Evolutionary conservation across 345 rosid species (phyloP).

Genomic region (Bruguiera sexangula): DNA sequence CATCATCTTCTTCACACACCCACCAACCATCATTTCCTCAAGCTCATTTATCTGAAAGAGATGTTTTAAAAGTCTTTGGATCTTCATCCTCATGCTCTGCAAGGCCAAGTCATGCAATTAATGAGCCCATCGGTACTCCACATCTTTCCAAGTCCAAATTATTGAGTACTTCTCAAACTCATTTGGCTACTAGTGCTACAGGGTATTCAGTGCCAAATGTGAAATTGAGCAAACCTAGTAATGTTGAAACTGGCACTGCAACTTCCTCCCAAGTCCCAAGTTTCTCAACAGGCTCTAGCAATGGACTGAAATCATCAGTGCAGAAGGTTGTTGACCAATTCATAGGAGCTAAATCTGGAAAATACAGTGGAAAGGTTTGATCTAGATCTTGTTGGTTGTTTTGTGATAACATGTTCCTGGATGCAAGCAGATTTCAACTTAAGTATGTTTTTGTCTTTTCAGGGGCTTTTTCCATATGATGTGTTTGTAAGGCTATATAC

Average conservation of each 20-base stretch:
- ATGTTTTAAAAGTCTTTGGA: constrained; percentile 4
- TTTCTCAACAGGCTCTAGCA: constrained; percentile 34
- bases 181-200: constrained; percentile 28
- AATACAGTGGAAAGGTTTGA: constrained; percentile 61
- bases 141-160: constrained; percentile 32
- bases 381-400: constrained; percentile 13
- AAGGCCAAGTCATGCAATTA: constrained; percentile 28
- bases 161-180: constrained; percentile 27
- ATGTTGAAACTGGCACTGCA: constrained; percentile 31
- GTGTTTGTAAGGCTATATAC: constrained; percentile 70
- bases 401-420: not conserved
- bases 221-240: constrained; percentile 35
- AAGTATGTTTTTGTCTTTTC: constrained; percentile 20
- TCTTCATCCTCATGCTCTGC: constrained; percentile 6
- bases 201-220: constrained; percentile 32
- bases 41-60: not conserved
- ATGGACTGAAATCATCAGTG: constrained; percentile 57
- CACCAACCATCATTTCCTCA: not conserved
- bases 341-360: constrained; percentile 55
- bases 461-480: constrained; percentile 83
- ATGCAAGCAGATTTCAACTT: constrained; percentile 7
- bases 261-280: constrained; percentile 23
- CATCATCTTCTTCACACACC: not conserved
- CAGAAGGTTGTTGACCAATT: constrained; percentile 64
- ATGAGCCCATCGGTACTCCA: constrained; percentile 24